Evolutionary conservation across 1,284 basidiomycete genomes (phyloP), one percentile per base, ranked within the genome.

Genomic region (Gymnopus androsaceus): DNA sequence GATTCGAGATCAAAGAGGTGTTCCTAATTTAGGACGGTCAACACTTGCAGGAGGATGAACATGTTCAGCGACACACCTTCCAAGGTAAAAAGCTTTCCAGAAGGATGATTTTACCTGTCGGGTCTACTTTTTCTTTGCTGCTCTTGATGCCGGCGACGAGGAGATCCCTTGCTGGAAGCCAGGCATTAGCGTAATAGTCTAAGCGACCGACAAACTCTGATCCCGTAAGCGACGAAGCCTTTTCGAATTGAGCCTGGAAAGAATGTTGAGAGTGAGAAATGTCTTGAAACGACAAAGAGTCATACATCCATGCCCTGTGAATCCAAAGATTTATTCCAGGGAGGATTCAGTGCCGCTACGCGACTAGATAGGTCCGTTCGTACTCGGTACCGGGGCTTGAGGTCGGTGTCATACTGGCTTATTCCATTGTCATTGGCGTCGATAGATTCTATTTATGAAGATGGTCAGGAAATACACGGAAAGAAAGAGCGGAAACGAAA

Each of bases 401-500:
- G 67, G 51, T 86, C 81, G 5, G 69, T 74, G 9, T 79, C 78
- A 68, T 90, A 93, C 65, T 92, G 89, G 9, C 85, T 81, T 63
- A 98, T 82, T n/a, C 95, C 95, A 67, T 98, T 98, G 76, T 99
- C 96, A 68, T 95, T 91, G 7, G 84, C 96, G 72, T 99, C 96
- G 63, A 99, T 90, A 14, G 90, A 93, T 75, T 98, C 94, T 50
- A 98, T 90, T 69, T 95, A 94, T 69, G 45, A 25, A 23, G 31
- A 25, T 54, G n/a, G 36, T 59, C 36, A 52, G 44, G 17, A 28
- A 7, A 25, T 33, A 47, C 34, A 44, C 31, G 14, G 15, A 25
- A 17, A n/a, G 47, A n/a, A n/a, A n/a, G n/a, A n/a, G n/a, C n/a
- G 34, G 25, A 31, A 49, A 57, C 60, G n/a, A n/a, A n/a, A n/a